These are phyloP conservation scores for Ambrosia hybrid DNA, from an alignment of 140 eudicot species.

Conservation along the genomic window DNA sequence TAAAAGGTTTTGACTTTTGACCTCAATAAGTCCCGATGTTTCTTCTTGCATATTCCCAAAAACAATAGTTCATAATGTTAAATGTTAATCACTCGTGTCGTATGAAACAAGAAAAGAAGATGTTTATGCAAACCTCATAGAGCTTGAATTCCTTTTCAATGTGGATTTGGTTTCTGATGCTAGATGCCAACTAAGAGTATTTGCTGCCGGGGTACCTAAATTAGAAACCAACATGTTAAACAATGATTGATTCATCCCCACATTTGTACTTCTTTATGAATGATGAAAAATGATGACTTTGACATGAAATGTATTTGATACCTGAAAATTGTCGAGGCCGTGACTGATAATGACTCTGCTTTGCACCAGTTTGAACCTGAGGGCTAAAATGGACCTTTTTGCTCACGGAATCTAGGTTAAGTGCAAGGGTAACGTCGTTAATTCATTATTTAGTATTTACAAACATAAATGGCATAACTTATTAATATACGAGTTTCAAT, in stretches of 20 bases:
- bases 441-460: not conserved
- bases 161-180: constrained; percentile 84
- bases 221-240: constrained; percentile 17
- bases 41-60: too few relatives aligned
- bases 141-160: constrained; percentile 49
- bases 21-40: too few relatives aligned
- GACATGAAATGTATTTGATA: constrained; percentile 19
- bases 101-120: constrained; percentile 2
- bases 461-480: too few relatives aligned
- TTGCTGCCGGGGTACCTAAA: constrained; percentile 76
- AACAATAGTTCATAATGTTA: not conserved
- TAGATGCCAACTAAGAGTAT: constrained; percentile 93
- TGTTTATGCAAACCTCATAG: constrained; percentile 48
- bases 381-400: constrained; percentile 97
- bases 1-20: too few relatives aligned
- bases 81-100: not conserved
- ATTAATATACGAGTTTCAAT: too few relatives aligned
- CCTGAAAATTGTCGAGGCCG: constrained; percentile 76
- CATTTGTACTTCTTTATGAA: constrained; percentile 1
- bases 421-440: not conserved
- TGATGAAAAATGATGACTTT: not conserved
- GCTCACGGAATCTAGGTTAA: constrained; percentile 65
- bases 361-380: constrained; percentile 51
- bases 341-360: constrained; percentile 54
- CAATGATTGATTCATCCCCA: constrained; percentile 5